Conservation (phyloP, 1,284 basidiomycete genomes). For the Sutorius eximius region DNA sequence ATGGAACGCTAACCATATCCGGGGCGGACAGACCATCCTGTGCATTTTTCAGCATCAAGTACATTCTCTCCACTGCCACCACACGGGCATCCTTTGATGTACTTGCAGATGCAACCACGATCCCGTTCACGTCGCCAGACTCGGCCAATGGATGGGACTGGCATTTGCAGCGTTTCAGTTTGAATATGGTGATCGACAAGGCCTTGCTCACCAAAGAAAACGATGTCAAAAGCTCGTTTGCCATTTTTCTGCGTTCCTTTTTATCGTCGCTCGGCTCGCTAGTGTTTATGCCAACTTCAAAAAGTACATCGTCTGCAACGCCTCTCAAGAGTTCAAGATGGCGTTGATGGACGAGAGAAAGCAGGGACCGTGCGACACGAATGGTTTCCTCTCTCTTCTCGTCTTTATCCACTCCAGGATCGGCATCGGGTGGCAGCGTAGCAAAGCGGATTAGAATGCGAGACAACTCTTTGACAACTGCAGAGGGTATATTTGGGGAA, state of each 20-base stretch:
- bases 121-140: conserved; percentile 38
- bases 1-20: conserved; percentile 33
- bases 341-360: conserved; percentile 52
- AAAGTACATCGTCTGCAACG: conserved; percentile 39
- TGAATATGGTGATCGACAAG: background rate
- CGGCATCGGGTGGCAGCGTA: conserved; percentile 8
- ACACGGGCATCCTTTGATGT: conserved; percentile 50
- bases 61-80: conserved; percentile 52
- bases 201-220: conserved; percentile 49
- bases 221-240: conserved; percentile 55
- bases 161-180: background rate
- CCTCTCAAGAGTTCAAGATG: conserved; percentile 49
- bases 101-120: conserved; percentile 55
- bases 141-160: conserved; percentile 35
- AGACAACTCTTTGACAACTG: conserved; percentile 40
- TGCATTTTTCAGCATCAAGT: conserved; percentile 36
- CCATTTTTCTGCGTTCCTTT: conserved; percentile 40
- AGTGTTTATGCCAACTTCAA: conserved; percentile 38
- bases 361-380: conserved; percentile 33
- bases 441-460: conserved; percentile 37
- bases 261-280: conserved; percentile 39
- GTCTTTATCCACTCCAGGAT: conserved; percentile 5
- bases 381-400: conserved; percentile 16
- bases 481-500: conserved; percentile 37
- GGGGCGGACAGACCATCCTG: conserved; percentile 25